These are phyloP conservation scores for Kodamaea ohmeri DNA, from an alignment of 1,139 yeast species.

Conservation along the genomic window DNA sequence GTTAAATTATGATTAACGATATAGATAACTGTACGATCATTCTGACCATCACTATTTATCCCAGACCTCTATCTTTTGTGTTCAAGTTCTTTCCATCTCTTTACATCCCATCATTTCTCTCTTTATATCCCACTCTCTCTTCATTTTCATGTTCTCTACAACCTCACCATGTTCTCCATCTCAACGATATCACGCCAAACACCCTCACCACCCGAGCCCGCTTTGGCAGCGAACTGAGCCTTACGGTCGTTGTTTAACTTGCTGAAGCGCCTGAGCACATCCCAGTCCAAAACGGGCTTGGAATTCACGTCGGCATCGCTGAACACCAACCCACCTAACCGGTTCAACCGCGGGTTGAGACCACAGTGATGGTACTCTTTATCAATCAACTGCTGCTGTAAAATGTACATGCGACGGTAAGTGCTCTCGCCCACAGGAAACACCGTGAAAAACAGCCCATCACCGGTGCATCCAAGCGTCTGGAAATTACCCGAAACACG, in stretches of 20 bases:
- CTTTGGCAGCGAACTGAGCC: conserved; percentile 50
- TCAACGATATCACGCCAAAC: conserved; percentile 68
- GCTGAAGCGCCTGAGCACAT: conserved; percentile 51
- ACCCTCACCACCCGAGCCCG: conserved; percentile 55
- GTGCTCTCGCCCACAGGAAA: conserved; percentile 71
- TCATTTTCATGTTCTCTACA: conserved; percentile 16
- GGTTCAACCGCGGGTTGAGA: conserved; percentile 72
- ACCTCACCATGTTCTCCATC: conserved; percentile 38
- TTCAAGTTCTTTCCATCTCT: too few relatives aligned
- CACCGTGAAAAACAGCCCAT: conserved; percentile 77
- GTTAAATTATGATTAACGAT: too few relatives aligned
- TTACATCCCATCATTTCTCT: background rate
- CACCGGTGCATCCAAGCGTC: conserved; percentile 66
- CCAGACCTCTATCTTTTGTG: too few relatives aligned
- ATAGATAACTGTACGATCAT: too few relatives aligned
- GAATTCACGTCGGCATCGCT: conserved; percentile 36
- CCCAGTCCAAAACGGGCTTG: conserved; percentile 63
- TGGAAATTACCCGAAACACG: conserved; percentile 41
- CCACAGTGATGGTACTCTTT: conserved; percentile 74
- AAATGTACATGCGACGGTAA: conserved; percentile 76
- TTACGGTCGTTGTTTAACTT: conserved; percentile 58
- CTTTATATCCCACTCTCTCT: background rate
- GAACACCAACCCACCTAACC: conserved; percentile 50
- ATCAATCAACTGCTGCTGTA: conserved; percentile 85
- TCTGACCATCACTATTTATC: too few relatives aligned